Evolutionary conservation across 805 yeast genomes (phyloP).

Genomic region (Suhomyces xylopsoci): DNA sequence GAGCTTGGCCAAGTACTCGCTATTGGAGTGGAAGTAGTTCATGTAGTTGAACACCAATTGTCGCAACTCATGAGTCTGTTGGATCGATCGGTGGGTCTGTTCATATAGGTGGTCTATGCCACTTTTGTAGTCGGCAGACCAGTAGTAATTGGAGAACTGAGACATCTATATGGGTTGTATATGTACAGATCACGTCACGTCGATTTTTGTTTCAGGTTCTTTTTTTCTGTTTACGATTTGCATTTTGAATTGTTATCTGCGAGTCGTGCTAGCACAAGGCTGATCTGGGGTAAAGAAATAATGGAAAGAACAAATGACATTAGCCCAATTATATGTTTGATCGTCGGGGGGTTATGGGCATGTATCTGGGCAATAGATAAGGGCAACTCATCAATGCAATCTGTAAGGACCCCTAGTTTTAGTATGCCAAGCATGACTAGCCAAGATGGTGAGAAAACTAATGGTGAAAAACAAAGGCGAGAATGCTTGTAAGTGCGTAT

Average conservation of each 20-base stretch:
- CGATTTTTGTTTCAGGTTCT: not conserved
- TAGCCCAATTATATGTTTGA: no score
- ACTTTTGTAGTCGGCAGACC: slow-evolving; percentile 41
- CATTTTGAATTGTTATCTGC: not conserved
- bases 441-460: no score
- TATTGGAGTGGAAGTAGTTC: slow-evolving; percentile 33
- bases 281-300: not conserved
- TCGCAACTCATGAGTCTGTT: slow-evolving; percentile 40
- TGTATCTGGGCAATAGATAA: not conserved
- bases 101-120: slow-evolving; percentile 31
- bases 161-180: not conserved
- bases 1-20: slow-evolving; percentile 30
- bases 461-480: no score
- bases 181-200: not conserved
- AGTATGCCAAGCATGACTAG: no score
- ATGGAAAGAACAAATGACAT: no score
- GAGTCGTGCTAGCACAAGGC: not conserved
- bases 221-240: not conserved
- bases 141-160: slow-evolving; percentile 34
- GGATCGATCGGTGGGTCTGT: slow-evolving; percentile 31
- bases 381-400: no score
- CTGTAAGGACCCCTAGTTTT: no score
- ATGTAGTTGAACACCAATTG: slow-evolving; percentile 35
- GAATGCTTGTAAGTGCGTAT: not conserved
- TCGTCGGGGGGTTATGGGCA: not conserved